phyloP scores from a whole-genome alignment of 495 filamentous ascomycete genomes.

The Aspergillus coremiiformis region DNA sequence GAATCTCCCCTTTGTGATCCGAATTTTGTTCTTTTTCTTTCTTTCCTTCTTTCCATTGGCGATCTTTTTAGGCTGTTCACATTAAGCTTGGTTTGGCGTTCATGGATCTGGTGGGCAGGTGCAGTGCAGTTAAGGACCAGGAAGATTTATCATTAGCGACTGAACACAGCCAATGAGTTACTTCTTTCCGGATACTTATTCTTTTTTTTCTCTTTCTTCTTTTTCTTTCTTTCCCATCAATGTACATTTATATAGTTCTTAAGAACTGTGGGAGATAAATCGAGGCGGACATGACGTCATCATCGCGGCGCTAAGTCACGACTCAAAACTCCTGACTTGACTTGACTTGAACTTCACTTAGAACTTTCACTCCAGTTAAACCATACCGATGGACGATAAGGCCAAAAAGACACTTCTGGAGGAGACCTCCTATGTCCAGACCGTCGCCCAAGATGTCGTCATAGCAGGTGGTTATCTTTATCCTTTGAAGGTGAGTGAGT shows the following conservation, averaged over 20 bases:
- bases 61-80: slow-evolving; percentile 24
- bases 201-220: too few species aligned
- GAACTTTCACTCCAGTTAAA: not conserved
- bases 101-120: slow-evolving; percentile 7
- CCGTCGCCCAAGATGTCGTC: slow-evolving; percentile 53
- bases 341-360: not conserved
- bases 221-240: too few species aligned
- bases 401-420: slow-evolving; percentile 35
- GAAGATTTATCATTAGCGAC: not conserved
- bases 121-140: slow-evolving; percentile 1
- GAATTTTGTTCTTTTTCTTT: slow-evolving; percentile 23
- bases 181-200: not conserved
- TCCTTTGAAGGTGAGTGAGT: slow-evolving; percentile 60
- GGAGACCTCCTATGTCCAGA: slow-evolving; percentile 34
- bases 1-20: slow-evolving; percentile 19
- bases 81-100: slow-evolving; percentile 32
- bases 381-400: slow-evolving; percentile 32
- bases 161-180: not conserved
- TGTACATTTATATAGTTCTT: too few species aligned
- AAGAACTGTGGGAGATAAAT: too few species aligned
- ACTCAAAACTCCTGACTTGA: not conserved
- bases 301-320: not conserved
- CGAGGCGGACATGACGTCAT: not conserved
- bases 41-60: too few species aligned
- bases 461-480: slow-evolving; percentile 76